Base-by-base conservation (phyloP, 345 rosid genomes). In the Excoecaria agallocha region DNA sequence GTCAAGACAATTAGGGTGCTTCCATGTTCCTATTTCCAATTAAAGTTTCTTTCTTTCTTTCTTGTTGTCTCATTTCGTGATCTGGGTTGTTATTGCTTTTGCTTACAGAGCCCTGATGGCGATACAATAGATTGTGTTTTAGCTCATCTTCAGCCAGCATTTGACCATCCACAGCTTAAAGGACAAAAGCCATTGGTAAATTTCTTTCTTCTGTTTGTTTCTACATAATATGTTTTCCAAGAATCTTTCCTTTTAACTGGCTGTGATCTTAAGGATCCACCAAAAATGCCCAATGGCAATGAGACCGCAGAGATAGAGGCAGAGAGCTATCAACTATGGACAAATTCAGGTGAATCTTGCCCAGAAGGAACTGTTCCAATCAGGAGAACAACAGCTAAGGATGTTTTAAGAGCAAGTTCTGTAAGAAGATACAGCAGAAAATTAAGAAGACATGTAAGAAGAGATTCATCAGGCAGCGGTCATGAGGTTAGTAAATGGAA, bases 101-200 rank as follows among this genome's bases (percentile, higher is more conserved):
- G 39, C 16, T 49, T 75, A 39, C 74, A 80, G 83, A 80, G 83
- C 69, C 83, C 83, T 19, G 83, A 80, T 56, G 83, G 83, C 13
- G 83, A 80, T 49, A 54, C 72, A 17, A 52, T 80, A 43, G 80
- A 80, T 49, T 80, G 83, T 63, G 80, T 80, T 58, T 62, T 72
- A 69, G 68, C 83, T 54, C 79, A 80, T 80, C 80, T 76, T 72
- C 83, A 80, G 68, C 83, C 83, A 30, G 80, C 83, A 80, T 80
- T 80, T 76, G 83, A 80, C 58, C 83, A 68, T 76, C 80, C 83
- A 17, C 12, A 52, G 68, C 80, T 80, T 63, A 72, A 38, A 57
- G 80, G 83, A 48, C 35, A 54, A 37, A 80, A 69, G 55, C 83
- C 83, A 25, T 57, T 80, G 83, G 83, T 80, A 68, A 41, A 17